These are phyloP conservation scores for Schwanniomyces yamadae DNA, from an alignment of 805 yeast species.

Conservation along the genomic window DNA sequence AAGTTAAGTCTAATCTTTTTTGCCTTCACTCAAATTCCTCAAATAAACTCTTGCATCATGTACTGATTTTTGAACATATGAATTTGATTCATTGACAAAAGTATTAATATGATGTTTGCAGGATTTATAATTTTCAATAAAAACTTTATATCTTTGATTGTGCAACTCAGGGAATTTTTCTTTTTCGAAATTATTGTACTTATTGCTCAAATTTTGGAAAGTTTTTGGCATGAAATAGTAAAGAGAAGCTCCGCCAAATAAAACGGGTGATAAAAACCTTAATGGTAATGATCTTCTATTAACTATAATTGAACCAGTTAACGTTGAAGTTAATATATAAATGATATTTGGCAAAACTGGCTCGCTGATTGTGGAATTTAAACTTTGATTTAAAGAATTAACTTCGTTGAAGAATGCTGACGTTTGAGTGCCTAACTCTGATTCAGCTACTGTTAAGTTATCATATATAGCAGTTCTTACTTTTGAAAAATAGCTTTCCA, in stretches of 20 bases:
- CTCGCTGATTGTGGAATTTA: constrained; percentile 42
- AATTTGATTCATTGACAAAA: constrained; percentile 10
- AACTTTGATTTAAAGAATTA: constrained; percentile 24
- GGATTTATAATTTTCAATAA: background rate
- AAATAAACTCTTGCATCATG: constrained; percentile 27
- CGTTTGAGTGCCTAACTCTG: constrained; percentile 47
- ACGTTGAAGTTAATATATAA: constrained; percentile 53
- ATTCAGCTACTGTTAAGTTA: constrained; percentile 34
- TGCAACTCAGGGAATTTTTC: constrained; percentile 31
- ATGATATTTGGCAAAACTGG: constrained; percentile 56
- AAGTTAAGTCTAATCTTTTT: background rate
- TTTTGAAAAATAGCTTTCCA: constrained; percentile 43
- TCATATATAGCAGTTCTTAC: constrained; percentile 39
- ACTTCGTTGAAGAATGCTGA: constrained; percentile 49
- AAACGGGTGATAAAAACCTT: constrained; percentile 51
- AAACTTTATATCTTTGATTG: constrained; percentile 12
- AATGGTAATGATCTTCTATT: constrained; percentile 47
- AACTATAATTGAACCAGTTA: constrained; percentile 56
- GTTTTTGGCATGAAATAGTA: constrained; percentile 55
- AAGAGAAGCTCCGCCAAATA: constrained; percentile 45
- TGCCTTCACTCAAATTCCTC: constrained; percentile 9
- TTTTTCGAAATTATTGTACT: constrained; percentile 24
- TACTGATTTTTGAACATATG: constrained; percentile 17
- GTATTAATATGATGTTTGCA: constrained; percentile 11
- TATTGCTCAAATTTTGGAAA: constrained; percentile 29